Evolutionary conservation across 371 early-diverging fungal genomes (phyloP).

Genomic region (Actinomortierella ambigua): DNA sequence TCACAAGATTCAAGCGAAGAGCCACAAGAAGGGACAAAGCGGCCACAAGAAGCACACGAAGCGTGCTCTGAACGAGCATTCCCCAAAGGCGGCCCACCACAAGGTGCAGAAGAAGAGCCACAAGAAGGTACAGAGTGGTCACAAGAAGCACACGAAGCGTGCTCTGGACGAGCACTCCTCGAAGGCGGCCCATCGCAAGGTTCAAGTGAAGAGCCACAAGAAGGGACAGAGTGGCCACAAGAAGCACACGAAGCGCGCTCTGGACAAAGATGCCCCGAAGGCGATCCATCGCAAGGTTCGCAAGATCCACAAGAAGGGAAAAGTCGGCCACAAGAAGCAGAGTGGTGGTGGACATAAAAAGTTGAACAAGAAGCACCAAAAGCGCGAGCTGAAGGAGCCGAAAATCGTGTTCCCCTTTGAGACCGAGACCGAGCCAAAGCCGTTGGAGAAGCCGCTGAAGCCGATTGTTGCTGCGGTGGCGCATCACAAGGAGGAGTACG

Average conservation of each 20-base stretch:
- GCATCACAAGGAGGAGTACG: too few species aligned
- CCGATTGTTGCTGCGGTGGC: too few species aligned
- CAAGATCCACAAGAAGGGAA: constrained; percentile 17
- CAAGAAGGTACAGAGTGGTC: constrained; percentile 3
- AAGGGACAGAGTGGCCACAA: constrained; percentile 4
- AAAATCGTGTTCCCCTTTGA: neutral
- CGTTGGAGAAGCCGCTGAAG: too few species aligned
- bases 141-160: constrained; percentile 9
- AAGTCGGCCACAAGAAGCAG: constrained; percentile 21
- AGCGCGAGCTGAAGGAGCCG: constrained; percentile 13
- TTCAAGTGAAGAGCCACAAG: constrained; percentile 7
- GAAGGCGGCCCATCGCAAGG: too few species aligned
- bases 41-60: constrained; percentile 11
- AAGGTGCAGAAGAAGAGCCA: too few species aligned
- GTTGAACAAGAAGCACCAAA: constrained; percentile 1
- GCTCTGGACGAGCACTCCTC: neutral
- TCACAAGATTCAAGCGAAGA: neutral
- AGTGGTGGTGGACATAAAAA: constrained; percentile 18
- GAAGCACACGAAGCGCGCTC: constrained; percentile 6
- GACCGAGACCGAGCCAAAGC: constrained; percentile 2
- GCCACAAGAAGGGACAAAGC: constrained; percentile 9
- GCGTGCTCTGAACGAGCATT: constrained; percentile 6
- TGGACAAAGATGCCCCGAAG: constrained; percentile 12
- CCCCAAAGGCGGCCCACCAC: too few species aligned
- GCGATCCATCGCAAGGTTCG: constrained; percentile 36